Base-by-base conservation (phyloP, 2,329 filamentous ascomycete genomes). In the Fusarium temperatum region DNA sequence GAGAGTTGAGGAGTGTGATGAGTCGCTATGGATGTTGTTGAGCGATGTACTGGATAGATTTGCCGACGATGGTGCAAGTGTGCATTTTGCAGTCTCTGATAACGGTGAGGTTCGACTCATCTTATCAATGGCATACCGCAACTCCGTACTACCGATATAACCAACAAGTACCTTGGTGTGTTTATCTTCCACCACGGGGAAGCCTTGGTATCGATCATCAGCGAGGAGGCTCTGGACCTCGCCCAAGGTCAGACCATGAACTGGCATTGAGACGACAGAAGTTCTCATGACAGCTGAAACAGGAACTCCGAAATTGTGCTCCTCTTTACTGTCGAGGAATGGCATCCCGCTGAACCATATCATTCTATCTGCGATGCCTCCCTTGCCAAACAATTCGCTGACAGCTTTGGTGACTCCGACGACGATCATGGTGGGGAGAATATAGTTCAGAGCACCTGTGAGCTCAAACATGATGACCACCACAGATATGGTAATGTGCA, bases 391-490 rank as follows among this genome's bases (percentile, higher is more conserved):
- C 18, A 95, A 87, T 75, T 97, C 94, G 70, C 93, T 92, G 53
- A 99, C 94, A 20, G 94, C 94, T 85, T 99, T 99, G 44, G 96
- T 98, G 38, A 98, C 93, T 55, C 96, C 96, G 6, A 98, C 96
- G 2, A 98, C 96, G 77, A 99, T 98, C 96, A 99, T 99, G 20
- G 96, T 98, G 1, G 96, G 96, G 35, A 99, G 85, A 74, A 99
- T 98, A 80, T 99, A 99, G 4, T 95, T 98, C 68, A 98, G 85
- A 12, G 96, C 96, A n/a, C 96, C 96, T 0, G 96, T 99, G 55
- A 99, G 88, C 83, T 99, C 96, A 79, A 98, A 98, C 96, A 99
- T 98, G 82, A 99, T 99, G 78, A 99, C 96, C 5, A 98, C 96
- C 15, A 99, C 95, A 0, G 95, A 97, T 22, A 99, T 91, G 0